Conservation (phyloP, 805 yeast species). For the Saccharomycopsis synnaedendra region DNA sequence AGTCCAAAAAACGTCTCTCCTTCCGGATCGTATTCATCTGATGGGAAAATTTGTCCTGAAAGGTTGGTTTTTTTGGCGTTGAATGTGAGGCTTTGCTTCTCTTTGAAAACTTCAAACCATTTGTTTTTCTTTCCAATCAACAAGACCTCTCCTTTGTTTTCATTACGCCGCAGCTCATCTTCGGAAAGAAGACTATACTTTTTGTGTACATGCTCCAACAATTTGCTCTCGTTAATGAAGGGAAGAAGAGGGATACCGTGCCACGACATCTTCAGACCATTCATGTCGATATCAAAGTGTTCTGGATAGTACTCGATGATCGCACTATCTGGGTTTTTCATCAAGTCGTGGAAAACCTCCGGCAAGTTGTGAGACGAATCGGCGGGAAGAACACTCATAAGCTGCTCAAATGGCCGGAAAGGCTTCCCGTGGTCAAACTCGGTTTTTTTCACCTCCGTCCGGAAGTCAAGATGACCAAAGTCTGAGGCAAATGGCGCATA, state of each 20-base stretch:
- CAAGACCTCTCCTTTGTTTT: slow-evolving; percentile 58
- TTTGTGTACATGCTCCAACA: slow-evolving; percentile 52
- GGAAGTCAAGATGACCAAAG: slow-evolving; percentile 39
- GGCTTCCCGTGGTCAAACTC: slow-evolving; percentile 63
- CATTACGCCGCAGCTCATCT: slow-evolving; percentile 59
- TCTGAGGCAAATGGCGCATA: slow-evolving; percentile 97
- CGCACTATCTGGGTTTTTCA: slow-evolving; percentile 70
- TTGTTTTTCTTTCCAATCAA: slow-evolving; percentile 53
- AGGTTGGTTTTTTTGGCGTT: slow-evolving; percentile 22
- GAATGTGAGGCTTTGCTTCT: slow-evolving; percentile 7
- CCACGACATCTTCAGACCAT: slow-evolving; percentile 92
- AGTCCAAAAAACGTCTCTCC: slow-evolving; percentile 34
- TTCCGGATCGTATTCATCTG: slow-evolving; percentile 26
- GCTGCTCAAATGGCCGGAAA: slow-evolving; percentile 82
- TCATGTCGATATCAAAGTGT: slow-evolving; percentile 84
- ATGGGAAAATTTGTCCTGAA: slow-evolving; percentile 22
- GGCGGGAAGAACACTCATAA: slow-evolving; percentile 92
- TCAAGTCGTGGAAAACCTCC: slow-evolving; percentile 64
- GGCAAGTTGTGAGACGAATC: slow-evolving; percentile 86
- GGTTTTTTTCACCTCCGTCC: slow-evolving; percentile 36
- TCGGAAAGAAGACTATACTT: slow-evolving; percentile 55
- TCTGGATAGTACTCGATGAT: slow-evolving; percentile 88
- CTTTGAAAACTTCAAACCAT: slow-evolving; percentile 23
- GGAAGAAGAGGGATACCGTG: slow-evolving; percentile 88
- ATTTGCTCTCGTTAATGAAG: slow-evolving; percentile 74